A percentile compares a stretch with the other conserved stretches of the same genome.
phyloP scores from a whole-genome alignment of 108 stramenopile species.

The Skeletonema menzelii region DNA sequence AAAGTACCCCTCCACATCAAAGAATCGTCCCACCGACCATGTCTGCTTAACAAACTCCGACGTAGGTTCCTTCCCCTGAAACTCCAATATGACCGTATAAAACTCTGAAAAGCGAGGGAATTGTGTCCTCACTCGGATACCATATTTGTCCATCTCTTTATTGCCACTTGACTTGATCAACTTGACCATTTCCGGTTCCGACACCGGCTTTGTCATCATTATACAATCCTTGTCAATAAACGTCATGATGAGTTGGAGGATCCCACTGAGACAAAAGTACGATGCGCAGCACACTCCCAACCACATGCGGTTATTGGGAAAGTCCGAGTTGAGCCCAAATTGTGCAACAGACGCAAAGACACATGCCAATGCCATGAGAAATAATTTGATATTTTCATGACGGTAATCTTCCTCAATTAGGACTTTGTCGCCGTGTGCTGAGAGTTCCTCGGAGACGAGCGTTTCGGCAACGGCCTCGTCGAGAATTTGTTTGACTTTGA shows the following conservation, averaged over 20 bases:
- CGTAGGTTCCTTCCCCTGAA: conserved; percentile 44
- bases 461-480: conserved; percentile 91
- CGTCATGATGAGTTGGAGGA: conserved; percentile 90
- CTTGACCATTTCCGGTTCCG: conserved; percentile 35
- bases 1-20: conserved; percentile 93
- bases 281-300: conserved; percentile 88
- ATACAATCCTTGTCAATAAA: conserved; percentile 94
- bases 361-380: conserved; percentile 90
- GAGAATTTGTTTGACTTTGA: conserved; percentile 97
- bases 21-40: conserved; percentile 90
- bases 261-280: conserved; percentile 91
- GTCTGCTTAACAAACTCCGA: conserved; percentile 63
- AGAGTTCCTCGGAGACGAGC: conserved; percentile 62
- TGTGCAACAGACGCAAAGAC: conserved; percentile 92
- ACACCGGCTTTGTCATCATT: conserved; percentile 73
- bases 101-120: conserved; percentile 89
- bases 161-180: conserved; percentile 54
- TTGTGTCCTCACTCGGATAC: conserved; percentile 75
- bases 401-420: conserved; percentile 78
- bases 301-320: conserved; percentile 86
- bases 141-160: conserved; percentile 57
- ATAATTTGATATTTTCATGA: conserved; percentile 91
- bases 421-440: conserved; percentile 42
- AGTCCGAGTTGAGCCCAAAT: conserved; percentile 88
- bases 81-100: conserved; percentile 85